Evolutionary conservation across 2,329 filamentous ascomycete genomes (phyloP).

Genomic region (Exophiala sideris): DNA sequence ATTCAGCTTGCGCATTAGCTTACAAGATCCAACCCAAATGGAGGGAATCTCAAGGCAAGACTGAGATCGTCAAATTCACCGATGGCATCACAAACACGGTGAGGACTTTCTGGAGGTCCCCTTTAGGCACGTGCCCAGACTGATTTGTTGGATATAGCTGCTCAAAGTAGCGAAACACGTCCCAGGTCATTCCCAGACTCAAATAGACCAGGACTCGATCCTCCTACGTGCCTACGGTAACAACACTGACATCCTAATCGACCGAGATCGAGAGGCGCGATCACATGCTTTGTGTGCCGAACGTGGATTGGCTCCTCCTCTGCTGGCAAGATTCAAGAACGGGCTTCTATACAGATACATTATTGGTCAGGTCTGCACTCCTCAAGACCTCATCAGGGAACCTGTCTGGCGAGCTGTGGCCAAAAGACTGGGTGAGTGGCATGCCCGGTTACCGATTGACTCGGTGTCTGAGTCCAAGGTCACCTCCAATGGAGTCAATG

Average conservation of each 20-base stretch:
- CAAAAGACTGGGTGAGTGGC: slow-evolving; percentile 84
- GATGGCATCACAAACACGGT: slow-evolving; percentile 97
- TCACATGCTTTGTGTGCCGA: slow-evolving; percentile 83
- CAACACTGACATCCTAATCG: slow-evolving; percentile 91
- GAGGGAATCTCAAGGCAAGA: slow-evolving; percentile 66
- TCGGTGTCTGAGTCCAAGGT: slow-evolving; percentile 37
- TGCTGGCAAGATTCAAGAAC: slow-evolving; percentile 91
- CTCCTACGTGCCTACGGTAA: slow-evolving; percentile 91
- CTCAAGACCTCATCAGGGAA: slow-evolving; percentile 73
- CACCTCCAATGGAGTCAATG: slow-evolving; percentile 17
- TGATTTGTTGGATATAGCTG: slow-evolving; percentile 39
- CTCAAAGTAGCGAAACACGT: slow-evolving; percentile 50
- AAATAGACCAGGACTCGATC: slow-evolving; percentile 79
- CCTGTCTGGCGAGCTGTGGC: slow-evolving; percentile 81
- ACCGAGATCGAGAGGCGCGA: slow-evolving; percentile 71
- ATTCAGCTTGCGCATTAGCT: slow-evolving; percentile 76
- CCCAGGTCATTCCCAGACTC: slow-evolving; percentile 67
- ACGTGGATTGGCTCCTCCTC: slow-evolving; percentile 75
- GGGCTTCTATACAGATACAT: slow-evolving; percentile 94
- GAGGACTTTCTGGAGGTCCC: slow-evolving; percentile 33
- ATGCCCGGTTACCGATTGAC: slow-evolving; percentile 64
- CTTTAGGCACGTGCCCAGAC: slow-evolving; percentile 26
- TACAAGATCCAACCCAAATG: slow-evolving; percentile 79
- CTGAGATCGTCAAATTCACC: slow-evolving; percentile 88
- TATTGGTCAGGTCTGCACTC: slow-evolving; percentile 72